Conservation (phyloP, 495 filamentous ascomycete genomes). For the Podospora conica region DNA sequence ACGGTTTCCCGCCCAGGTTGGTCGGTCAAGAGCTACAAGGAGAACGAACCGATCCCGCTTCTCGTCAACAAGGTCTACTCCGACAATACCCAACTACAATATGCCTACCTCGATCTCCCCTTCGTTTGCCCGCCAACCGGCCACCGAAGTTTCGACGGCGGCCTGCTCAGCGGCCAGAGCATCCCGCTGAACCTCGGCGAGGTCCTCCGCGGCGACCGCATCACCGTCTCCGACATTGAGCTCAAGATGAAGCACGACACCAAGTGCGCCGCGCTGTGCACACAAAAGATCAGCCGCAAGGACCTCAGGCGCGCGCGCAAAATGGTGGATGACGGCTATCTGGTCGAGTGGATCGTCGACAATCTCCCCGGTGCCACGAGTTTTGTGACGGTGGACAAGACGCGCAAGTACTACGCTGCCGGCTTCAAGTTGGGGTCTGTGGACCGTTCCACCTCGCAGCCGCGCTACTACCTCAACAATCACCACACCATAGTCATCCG, state of each 20-base stretch:
- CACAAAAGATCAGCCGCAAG: constrained; percentile 53
- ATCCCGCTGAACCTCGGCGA: constrained; percentile 90
- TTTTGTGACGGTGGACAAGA: constrained; percentile 86
- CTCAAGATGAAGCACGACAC: constrained; percentile 74
- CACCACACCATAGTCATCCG: constrained; percentile 85
- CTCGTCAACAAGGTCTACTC: constrained; percentile 96
- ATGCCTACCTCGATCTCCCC: constrained; percentile 88
- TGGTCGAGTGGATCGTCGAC: constrained; percentile 94
- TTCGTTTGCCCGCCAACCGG: constrained; percentile 85
- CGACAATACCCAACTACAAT: constrained; percentile 85
- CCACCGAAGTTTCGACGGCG: constrained; percentile 58
- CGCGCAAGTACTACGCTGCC: constrained; percentile 84
- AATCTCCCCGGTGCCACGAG: constrained; percentile 90
- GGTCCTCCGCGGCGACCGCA: constrained; percentile 85
- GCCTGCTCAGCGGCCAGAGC: constrained; percentile 71
- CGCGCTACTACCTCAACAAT: constrained; percentile 81
- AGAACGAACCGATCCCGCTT: constrained; percentile 74
- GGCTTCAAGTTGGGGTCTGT: constrained; percentile 91
- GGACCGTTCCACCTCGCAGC: constrained; percentile 57
- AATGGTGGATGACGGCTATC: constrained; percentile 76
- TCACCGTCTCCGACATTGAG: constrained; percentile 83
- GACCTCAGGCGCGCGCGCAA: constrained; percentile 66
- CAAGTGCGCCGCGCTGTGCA: constrained; percentile 72
- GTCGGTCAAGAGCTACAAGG: constrained; percentile 74
- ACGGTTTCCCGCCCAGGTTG: constrained; percentile 45